Conservation (phyloP, 2,329 filamentous ascomycete genomes). For the Ustulina deusta region DNA sequence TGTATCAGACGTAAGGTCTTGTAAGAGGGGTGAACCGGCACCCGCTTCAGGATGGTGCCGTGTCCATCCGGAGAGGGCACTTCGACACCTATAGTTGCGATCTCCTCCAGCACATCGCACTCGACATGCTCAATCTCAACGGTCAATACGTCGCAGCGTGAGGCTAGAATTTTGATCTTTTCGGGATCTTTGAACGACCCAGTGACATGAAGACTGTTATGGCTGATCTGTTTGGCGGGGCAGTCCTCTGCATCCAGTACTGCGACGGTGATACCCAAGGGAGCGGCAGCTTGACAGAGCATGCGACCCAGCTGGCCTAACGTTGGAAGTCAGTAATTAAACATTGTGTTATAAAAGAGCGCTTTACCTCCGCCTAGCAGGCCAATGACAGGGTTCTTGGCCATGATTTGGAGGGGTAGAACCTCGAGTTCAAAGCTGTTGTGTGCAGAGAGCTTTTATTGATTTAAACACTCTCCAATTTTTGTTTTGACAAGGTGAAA, state of each 20-base stretch:
- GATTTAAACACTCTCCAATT: neutral
- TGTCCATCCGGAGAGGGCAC: slow-evolving; percentile 57
- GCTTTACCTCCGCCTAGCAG: slow-evolving; percentile 60
- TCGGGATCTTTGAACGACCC: slow-evolving; percentile 89
- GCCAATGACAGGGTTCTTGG: slow-evolving; percentile 59
- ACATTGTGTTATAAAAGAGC: neutral
- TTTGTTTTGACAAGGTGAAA: neutral
- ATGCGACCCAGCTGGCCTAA: slow-evolving; percentile 87
- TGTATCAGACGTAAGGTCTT: slow-evolving; percentile 89
- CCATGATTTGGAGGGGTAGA: slow-evolving; percentile 28
- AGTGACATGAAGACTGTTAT: slow-evolving; percentile 77
- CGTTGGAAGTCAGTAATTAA: slow-evolving; percentile 20
- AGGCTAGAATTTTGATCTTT: slow-evolving; percentile 83
- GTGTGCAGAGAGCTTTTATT: neutral
- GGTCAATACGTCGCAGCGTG: slow-evolving; percentile 82
- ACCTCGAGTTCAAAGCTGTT: neutral
- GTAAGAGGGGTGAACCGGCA: slow-evolving; percentile 83
- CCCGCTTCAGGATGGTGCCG: slow-evolving; percentile 57
- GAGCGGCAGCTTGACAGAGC: slow-evolving; percentile 86
- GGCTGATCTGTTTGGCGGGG: slow-evolving; percentile 88
- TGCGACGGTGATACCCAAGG: slow-evolving; percentile 80
- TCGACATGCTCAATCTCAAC: slow-evolving; percentile 97
- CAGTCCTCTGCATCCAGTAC: slow-evolving; percentile 81
- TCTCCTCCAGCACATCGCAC: slow-evolving; percentile 87
- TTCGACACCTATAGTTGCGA: slow-evolving; percentile 73